Evolutionary conservation across 108 stramenopile genomes (phyloP), one percentile per base, ranked within the genome.

Genomic region (Conticribra guillardii): DNA sequence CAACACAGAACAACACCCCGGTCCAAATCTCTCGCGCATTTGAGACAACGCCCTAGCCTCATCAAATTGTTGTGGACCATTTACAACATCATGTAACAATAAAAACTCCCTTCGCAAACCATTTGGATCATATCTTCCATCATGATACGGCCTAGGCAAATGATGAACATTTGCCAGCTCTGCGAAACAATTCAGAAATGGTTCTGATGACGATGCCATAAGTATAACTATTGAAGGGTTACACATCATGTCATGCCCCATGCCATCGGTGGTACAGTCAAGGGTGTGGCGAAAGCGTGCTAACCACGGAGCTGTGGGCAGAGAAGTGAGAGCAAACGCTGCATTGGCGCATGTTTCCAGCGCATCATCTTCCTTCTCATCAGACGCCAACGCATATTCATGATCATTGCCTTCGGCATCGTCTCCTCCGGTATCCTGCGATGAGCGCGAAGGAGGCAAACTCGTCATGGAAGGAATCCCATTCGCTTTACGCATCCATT

Each of bases 71-170:
- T 63, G 44, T 0, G 91, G 85, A 21, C 88, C 91, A 53, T 87
- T 70, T 0, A 74, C 46, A 14, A 72, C 66, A 83, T 94, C 93
- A 64, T 94, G 93, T 75, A 94, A 67, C 16, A 94, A 76, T 60
- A 94, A 77, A 51, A 85, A 89, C 61, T 94, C 86, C 41, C 85
- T 77, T 53, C 83, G 70, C 37, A 94, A 34, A 5, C 69, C 69
- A 48, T 75, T 76, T 1, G 90, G 85, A 84, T 94, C 89, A 57
- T 76, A 89, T 17, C 65, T 33, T 11, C 88, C 86, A 75, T 86
- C 82, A 9, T 79, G 71, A 71, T 83, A 94, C 0, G 74, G 64
- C 4, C 81, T 53, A 16, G 93, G 93, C 66, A 94, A 71, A 50
- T 82, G 77, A 65, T 89, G 85, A 0, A 82, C 79, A 63, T 74